Base-by-base conservation (phyloP, 2,329 filamentous ascomycete species). In the Colletotrichum camelliae region DNA sequence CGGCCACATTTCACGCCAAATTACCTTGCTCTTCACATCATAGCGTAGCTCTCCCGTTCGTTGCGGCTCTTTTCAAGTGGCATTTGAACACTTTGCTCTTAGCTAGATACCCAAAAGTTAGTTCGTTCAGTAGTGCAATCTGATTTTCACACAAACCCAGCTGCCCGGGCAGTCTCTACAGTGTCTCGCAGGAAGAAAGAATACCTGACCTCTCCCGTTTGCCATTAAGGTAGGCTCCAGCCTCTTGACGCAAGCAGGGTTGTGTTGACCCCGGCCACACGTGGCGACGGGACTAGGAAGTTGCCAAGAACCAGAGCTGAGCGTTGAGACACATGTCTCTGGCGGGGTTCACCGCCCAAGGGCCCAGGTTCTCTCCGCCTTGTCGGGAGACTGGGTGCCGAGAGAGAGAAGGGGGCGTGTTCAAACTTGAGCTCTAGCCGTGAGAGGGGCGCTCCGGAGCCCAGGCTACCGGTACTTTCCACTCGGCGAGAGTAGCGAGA, bases 261-360 rank as follows among this genome's bases (percentile, higher is more conserved):
- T 16, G 18, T 21, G 27, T 31, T 6, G 18, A 18, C n/a, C 33
- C 58, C 29, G n/a, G 31, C 55, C 7, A n/a, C 65, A 67, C 65
- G 48, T 67, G 65, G 65, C 8, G 1, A 33, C n/a, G 16, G 7
- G 8, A 35, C 8, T 29, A 13, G 35, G 16, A 35, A 58, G 3
- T 27, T 16, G 43, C 15, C 58, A 43, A 27, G 55, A 24, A 15
- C 15, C n/a, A 21, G n/a, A 58, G 67, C 58, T 65, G 33, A 66
- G 67, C 15, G 64, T 27, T 24, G 60, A 71, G 67, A 71, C 60
- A 65, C 18, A 27, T 70, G 71, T 74, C 66, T 74, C 66, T 69
- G 3, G 21, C 48, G 12, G 29, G 29, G 39, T 29, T 57, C 21
- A 33, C 67, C 58, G 29, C 55, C 21, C 21, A 13, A n/a, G 43